Conservation (phyloP, 306 rosid genomes). For the Prunus campanulata region DNA sequence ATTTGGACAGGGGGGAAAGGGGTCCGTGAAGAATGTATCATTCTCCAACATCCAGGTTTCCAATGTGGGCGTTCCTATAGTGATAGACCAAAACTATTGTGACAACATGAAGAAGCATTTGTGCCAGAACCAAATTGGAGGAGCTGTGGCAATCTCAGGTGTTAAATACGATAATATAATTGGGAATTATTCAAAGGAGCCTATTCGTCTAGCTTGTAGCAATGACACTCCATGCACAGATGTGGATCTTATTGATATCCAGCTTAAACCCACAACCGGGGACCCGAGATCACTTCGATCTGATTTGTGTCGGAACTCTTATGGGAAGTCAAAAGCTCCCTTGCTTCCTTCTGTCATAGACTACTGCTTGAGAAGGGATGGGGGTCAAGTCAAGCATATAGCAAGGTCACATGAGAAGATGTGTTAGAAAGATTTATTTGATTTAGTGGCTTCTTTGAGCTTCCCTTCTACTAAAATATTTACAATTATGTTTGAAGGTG, state of each 20-base stretch:
- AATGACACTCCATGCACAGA: slow-evolving; percentile 70
- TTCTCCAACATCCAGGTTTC: slow-evolving; percentile 71
- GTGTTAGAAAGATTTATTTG: slow-evolving; percentile 23
- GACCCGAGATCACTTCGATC: slow-evolving; percentile 30
- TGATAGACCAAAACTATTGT: slow-evolving; percentile 87
- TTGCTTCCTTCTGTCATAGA: slow-evolving; percentile 68
- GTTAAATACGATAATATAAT: slow-evolving; percentile 54
- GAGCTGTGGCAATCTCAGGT: slow-evolving; percentile 56
- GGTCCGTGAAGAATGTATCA: slow-evolving; percentile 82
- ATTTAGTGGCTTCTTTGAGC: slow-evolving; percentile 16
- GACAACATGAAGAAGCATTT: slow-evolving; percentile 41
- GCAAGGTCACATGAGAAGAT: slow-evolving; percentile 57
- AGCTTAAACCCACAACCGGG: slow-evolving; percentile 49
- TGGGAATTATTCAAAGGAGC: slow-evolving; percentile 61
- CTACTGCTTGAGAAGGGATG: slow-evolving; percentile 70
- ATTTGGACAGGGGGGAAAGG: slow-evolving; percentile 70
- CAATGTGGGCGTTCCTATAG: slow-evolving; percentile 65
- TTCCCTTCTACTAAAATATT: slow-evolving; percentile 55
- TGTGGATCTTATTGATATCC: slow-evolving; percentile 62
- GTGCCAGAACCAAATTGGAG: slow-evolving; percentile 68
- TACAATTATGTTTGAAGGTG: slow-evolving; percentile 50
- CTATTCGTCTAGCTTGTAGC: slow-evolving; percentile 82
- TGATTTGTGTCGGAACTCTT: slow-evolving; percentile 66
- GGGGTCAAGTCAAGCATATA: slow-evolving; percentile 44
- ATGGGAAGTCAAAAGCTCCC: slow-evolving; percentile 68